These are phyloP conservation scores for Cladosporium sp. DNA, from an alignment of 2,329 filamentous ascomycete species.

Conservation along the genomic window DNA sequence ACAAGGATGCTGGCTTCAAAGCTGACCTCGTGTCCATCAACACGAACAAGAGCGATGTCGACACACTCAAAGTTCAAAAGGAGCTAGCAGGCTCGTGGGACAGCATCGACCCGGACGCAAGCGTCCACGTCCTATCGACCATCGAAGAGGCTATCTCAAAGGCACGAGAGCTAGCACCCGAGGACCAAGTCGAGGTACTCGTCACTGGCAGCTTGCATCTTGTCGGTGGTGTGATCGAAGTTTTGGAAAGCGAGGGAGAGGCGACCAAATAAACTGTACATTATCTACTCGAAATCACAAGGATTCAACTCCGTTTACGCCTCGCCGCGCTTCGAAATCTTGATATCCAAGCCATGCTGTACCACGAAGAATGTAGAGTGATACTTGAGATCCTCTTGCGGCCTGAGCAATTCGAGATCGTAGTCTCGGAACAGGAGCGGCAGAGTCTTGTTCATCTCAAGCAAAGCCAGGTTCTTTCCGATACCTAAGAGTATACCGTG, in stretches of 20 bases:
- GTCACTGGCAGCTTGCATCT: slow-evolving; percentile 85
- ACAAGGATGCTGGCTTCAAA: slow-evolving; percentile 59
- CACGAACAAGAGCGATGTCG: slow-evolving; percentile 58
- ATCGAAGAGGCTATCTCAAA: slow-evolving; percentile 68
- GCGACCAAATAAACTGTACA: not conserved
- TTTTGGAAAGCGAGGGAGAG: slow-evolving; percentile 56
- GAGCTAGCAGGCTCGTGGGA: slow-evolving; percentile 62
- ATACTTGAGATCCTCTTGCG: slow-evolving; percentile 52
- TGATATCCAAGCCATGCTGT: slow-evolving; percentile 56
- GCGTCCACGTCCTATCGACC: slow-evolving; percentile 61
- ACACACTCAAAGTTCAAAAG: slow-evolving; percentile 66
- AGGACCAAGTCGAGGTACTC: slow-evolving; percentile 60
- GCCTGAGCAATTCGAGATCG: slow-evolving; percentile 54
- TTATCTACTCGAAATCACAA: not conserved
- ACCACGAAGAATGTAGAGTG: slow-evolving; percentile 62
- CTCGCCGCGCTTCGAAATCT: slow-evolving; percentile 41
- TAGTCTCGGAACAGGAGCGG: slow-evolving; percentile 53
- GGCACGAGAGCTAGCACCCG: slow-evolving; percentile 46
- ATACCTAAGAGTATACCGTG: slow-evolving; percentile 51
- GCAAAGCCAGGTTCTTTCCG: slow-evolving; percentile 54
- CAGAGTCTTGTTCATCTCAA: slow-evolving; percentile 51
- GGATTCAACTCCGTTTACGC: not conserved
- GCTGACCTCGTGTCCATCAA: slow-evolving; percentile 66
- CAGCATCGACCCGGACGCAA: slow-evolving; percentile 52
- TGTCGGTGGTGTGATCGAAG: slow-evolving; percentile 74